Evolutionary conservation across 768 basidiomycete species (phyloP), one percentile per base, ranked within the genome.

Genomic region (Rhizopogon vinicolor): DNA sequence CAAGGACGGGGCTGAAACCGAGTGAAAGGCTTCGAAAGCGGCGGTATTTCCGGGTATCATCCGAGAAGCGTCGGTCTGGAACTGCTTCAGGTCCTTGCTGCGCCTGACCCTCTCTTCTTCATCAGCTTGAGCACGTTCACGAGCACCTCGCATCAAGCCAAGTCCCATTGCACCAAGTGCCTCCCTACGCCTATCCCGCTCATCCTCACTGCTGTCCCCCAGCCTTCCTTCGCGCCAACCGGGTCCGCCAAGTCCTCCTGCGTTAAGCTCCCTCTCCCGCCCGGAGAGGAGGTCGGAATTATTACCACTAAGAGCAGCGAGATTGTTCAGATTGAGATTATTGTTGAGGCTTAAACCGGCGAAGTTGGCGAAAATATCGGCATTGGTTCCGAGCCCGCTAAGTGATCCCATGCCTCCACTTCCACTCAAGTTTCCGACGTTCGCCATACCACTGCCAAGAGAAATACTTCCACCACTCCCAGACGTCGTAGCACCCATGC

Each of bases 11-110:
- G 40, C 25, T 1, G 75, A 75, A 1, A 86, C 79, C 1, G 85
- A 82, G 65, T 91, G 86, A 74, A 92, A 93, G 2, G 89, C 86
- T 63, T 93, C 91, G 65, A 82, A 92, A 1, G 87, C 80, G 22
- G 75, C 73, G 2, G 79, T 65, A 60, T 74, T 72, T 48, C 70
- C 71, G 50, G 75, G 67, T 7, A 78, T 62, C 52, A 80, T 61
- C 18, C 69, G 63, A 19, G 74, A 72, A 42, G 65, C 70, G 44
- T 70, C 68, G 2, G 70, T 71, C 25, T 80, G 71, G 43, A 46
- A 42, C 31, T 72, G 71, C 37, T 78, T 75, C 56, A 76, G 71
- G 46, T 79, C 79, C 66, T 80, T 85, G 64, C 77, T 79, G 63
- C 80, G 81, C 54, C 85, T 74, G 60, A 77, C 70, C 56, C 78